A percentile compares a stretch with the other conserved stretches of the same genome.
Evolutionary conservation across 2,329 filamentous ascomycete genomes (phyloP).

Genomic region (Aspergillus fijiensis): DNA sequence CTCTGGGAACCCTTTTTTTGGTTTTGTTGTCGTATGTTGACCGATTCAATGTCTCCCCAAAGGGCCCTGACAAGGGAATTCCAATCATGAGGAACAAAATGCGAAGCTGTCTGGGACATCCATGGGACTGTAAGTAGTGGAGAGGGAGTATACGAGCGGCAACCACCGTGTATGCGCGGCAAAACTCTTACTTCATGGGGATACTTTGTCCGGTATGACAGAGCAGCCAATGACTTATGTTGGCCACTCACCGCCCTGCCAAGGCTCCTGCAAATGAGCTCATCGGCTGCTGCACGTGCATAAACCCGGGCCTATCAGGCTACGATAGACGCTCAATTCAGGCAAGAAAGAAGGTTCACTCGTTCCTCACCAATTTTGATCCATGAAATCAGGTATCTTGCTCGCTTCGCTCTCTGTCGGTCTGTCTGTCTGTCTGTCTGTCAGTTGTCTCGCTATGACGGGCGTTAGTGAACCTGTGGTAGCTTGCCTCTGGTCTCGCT

Average conservation of each 20-base stretch:
- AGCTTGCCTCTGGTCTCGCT: not conserved
- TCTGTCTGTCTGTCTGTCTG: no score
- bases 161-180: not conserved
- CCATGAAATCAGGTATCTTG: no score
- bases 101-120: not conserved
- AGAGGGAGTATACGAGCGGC: not conserved
- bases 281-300: constrained; percentile 19
- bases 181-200: constrained; percentile 1
- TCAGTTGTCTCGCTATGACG: not conserved
- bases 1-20: not conserved
- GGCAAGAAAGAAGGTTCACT: not conserved
- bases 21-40: not conserved
- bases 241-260: not conserved
- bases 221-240: constrained; percentile 8
- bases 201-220: constrained; percentile 9
- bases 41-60: not conserved
- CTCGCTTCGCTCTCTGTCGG: no score
- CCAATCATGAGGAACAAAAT: no score
- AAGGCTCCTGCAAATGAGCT: constrained; percentile 21
- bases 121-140: not conserved
- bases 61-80: no score
- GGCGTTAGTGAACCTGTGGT: not conserved
- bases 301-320: constrained; percentile 14
- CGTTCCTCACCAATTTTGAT: no score
- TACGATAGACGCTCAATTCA: not conserved